A percentile compares a stretch with the other conserved stretches of the same genome.
These are phyloP conservation scores for Aquilaria agallochum DNA, from an alignment of 441 rosid species.

Conservation along the genomic window DNA sequence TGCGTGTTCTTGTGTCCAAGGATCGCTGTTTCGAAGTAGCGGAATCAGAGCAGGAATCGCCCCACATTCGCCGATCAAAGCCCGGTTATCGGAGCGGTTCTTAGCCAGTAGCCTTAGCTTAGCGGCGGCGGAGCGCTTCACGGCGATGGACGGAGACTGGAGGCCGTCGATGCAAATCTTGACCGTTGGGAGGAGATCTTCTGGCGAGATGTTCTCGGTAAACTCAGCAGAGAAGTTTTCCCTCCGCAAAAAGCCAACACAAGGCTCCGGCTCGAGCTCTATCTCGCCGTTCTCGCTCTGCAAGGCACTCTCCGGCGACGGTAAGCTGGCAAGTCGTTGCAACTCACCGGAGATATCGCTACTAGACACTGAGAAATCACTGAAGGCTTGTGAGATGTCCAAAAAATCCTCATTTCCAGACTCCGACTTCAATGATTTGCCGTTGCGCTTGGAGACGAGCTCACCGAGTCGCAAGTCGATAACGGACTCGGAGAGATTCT, in stretches of 20 bases:
- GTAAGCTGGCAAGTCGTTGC: constrained; percentile 45
- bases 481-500: constrained; percentile 66
- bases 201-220: constrained; percentile 59
- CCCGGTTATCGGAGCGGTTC: constrained; percentile 53
- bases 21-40: constrained; percentile 48
- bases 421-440: constrained; percentile 31
- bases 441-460: constrained; percentile 39
- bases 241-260: constrained; percentile 48
- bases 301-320: constrained; percentile 21
- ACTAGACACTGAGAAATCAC: constrained; percentile 57
- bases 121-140: constrained; percentile 55
- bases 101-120: constrained; percentile 54
- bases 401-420: constrained; percentile 43
- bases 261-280: constrained; percentile 44
- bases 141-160: constrained; percentile 36
- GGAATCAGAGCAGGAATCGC: constrained; percentile 52
- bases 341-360: constrained; percentile 65
- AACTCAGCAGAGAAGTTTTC: constrained; percentile 61
- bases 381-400: constrained; percentile 65
- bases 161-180: constrained; percentile 56
- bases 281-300: neutral
- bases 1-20: constrained; percentile 61
- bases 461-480: constrained; percentile 78
- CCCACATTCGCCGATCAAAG: constrained; percentile 53
- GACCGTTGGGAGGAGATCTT: constrained; percentile 61